Evolutionary conservation across 305 asterid genomes (phyloP).

Genomic region (Fraxinus baroniana): DNA sequence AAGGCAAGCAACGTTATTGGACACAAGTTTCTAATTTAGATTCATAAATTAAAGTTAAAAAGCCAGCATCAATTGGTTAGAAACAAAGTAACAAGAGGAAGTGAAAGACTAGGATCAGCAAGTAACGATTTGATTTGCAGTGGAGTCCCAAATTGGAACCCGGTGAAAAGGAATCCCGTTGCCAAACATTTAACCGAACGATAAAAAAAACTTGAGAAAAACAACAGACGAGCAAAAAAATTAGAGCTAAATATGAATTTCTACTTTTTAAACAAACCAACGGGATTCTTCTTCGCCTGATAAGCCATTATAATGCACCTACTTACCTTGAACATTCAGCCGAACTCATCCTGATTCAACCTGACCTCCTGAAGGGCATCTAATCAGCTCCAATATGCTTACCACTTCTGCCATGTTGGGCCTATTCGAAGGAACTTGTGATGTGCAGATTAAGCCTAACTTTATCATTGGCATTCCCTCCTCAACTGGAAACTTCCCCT

Average conservation of each 20-base stretch:
- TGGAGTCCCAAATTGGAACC: slow-evolving; percentile 33
- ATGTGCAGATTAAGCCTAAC: slow-evolving; percentile 73
- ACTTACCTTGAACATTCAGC: slow-evolving; percentile 16
- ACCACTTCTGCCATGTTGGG: slow-evolving; percentile 86
- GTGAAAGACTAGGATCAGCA: slow-evolving; percentile 15
- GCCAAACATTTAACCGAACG: slow-evolving; percentile 27
- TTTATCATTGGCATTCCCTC: slow-evolving; percentile 77
- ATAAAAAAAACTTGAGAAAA: slow-evolving; percentile 31
- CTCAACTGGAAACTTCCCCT: slow-evolving; percentile 61
- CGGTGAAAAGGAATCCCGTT: slow-evolving; percentile 55
- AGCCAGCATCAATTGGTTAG: slow-evolving; percentile 3
- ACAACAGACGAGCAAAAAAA: slow-evolving; percentile 22
- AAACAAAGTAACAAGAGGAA: neutral
- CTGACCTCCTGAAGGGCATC: slow-evolving; percentile 52
- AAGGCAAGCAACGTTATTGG: neutral
- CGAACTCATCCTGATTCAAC: slow-evolving; percentile 47
- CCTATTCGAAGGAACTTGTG: slow-evolving; percentile 81
- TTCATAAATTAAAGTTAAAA: slow-evolving; percentile 1
- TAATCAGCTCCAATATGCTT: slow-evolving; percentile 65
- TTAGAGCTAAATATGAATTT: slow-evolving; percentile 21
- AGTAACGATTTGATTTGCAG: slow-evolving; percentile 6
- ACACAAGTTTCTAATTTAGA: neutral
- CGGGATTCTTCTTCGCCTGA: slow-evolving; percentile 65
- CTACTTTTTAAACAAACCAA: slow-evolving; percentile 29
- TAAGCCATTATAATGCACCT: slow-evolving; percentile 24